Conservation (phyloP, 768 basidiomycete species). For the Pisolithus sp. region DNA sequence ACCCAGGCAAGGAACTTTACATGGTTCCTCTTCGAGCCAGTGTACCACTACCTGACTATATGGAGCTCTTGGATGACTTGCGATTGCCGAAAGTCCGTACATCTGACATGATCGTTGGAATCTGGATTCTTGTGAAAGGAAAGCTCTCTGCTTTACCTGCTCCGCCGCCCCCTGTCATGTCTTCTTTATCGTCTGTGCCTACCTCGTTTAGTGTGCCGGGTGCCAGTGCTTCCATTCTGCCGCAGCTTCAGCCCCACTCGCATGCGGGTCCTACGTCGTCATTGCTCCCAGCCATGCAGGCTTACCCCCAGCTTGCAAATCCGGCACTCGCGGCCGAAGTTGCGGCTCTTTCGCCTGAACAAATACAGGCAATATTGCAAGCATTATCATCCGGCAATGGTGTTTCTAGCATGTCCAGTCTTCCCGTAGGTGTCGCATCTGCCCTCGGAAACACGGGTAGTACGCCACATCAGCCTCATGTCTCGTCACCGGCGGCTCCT, state of each 20-base stretch:
- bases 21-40: slow-evolving; percentile 67
- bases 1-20: slow-evolving; percentile 82
- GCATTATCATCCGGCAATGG: slow-evolving; percentile 43
- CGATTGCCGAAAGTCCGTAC: slow-evolving; percentile 57
- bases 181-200: slow-evolving; percentile 13
- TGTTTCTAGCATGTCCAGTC: slow-evolving; percentile 23
- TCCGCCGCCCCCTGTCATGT: slow-evolving; percentile 13
- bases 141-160: slow-evolving; percentile 50
- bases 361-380: slow-evolving; percentile 62
- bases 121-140: slow-evolving; percentile 83
- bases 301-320: slow-evolving; percentile 35
- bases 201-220: slow-evolving; percentile 8
- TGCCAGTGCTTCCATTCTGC: slow-evolving; percentile 8
- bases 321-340: slow-evolving; percentile 63
- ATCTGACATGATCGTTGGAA: slow-evolving; percentile 66
- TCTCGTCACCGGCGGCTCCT: slow-evolving; percentile 16
- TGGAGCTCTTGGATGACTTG: slow-evolving; percentile 76
- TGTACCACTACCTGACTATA: slow-evolving; percentile 73
- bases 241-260: slow-evolving; percentile 13
- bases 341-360: slow-evolving; percentile 68
- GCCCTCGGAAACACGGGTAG: slow-evolving; percentile 19
- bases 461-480: slow-evolving; percentile 5
- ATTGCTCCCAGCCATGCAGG: slow-evolving; percentile 20
- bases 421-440: slow-evolving; percentile 24
- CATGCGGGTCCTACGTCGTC: slow-evolving; percentile 7